Base-by-base conservation (phyloP, 225 moss, liverwort and hornwort species). In the Pleurozium schreberi region DNA sequence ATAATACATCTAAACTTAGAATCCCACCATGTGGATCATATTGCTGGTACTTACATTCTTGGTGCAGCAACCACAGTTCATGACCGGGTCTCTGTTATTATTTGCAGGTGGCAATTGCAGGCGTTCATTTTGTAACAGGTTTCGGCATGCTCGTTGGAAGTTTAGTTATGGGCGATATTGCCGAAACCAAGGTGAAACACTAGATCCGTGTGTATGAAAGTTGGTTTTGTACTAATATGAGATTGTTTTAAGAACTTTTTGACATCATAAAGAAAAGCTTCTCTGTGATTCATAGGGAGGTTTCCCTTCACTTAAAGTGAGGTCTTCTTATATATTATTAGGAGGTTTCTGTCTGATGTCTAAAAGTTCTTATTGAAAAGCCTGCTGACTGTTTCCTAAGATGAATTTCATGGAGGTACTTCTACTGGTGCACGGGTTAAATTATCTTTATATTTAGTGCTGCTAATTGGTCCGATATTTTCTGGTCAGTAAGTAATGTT, bases 61-160 rank as follows among this genome's bases (percentile, higher is more conserved):
- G 70, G 62, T 71, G 70, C 89, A 83, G 70, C 63, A 71, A 88
- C 18, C 34, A 16, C 78, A 86, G 73, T 80, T 60, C n/a, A 68
- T 89, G 75, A 89, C 84, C 55, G 58, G 49, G 69, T 63, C 45
- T 69, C n/a, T 87, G 69, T 89, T 90, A 64, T 61, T 86, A 17
- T 88, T 87, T 85, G 80, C 93, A 98, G 98, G 98, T 98, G 88
- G 98, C 98, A 43, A 97, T 98, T 50, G 97, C 98, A 63, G 98
- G 98, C 89, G 92, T 98, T 87, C 98, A 98, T 93, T 98, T 98
- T 90, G 91, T 97, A 82, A 97, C 98, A 47, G 98, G 98, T 43
- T 98, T 98, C 78, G 93, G 95, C 63, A 97, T 93, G 96, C 95
- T 98, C 79, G 98, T 98, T 78, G 98, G 97, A 42, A 98, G 96